phyloP scores from a whole-genome alignment of 2,329 filamentous ascomycete species.

The Clarireedia sp. region DNA sequence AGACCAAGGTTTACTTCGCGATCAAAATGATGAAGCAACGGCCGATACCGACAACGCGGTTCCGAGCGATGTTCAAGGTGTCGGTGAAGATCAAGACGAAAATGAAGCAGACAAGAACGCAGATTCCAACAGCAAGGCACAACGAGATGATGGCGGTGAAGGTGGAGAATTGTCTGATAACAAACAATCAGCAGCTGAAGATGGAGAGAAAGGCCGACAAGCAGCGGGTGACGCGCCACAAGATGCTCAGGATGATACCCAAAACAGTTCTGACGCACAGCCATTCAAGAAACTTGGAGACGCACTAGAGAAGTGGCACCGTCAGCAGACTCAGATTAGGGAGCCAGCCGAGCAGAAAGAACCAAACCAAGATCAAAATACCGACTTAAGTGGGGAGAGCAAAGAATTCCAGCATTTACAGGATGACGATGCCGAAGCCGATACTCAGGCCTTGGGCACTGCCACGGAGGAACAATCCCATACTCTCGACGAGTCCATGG shows the following conservation, averaged over 20 bases:
- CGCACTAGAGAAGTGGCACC: conserved; percentile 85
- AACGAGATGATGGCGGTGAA: conserved; percentile 58
- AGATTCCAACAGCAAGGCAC: conserved; percentile 50
- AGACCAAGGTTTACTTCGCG: conserved; percentile 33
- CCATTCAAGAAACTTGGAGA: conserved; percentile 94
- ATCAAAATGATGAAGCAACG: conserved; percentile 39
- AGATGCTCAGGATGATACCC: conserved; percentile 29
- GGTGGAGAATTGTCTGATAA: conserved; percentile 58
- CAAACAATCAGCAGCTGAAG: conserved; percentile 54
- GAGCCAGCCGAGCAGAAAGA: conserved; percentile 44
- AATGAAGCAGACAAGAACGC: conserved; percentile 56
- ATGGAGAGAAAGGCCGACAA: conserved; percentile 46
- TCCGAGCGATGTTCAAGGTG: conserved; percentile 54
- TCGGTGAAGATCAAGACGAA: conserved; percentile 58
- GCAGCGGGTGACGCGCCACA: conserved; percentile 34
- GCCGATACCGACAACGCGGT: conserved; percentile 54
- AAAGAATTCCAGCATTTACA: conserved; percentile 91
- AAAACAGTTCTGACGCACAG: conserved; percentile 44
- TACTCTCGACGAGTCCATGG: conserved; percentile 82
- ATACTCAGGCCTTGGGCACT: conserved; percentile 84
- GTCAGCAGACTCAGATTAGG: conserved; percentile 74
- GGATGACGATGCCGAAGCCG: conserved; percentile 72
- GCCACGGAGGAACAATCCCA: conserved; percentile 81
- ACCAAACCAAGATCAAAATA: conserved; percentile 26
- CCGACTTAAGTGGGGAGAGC: conserved; percentile 56